Evolutionary conservation across 2,329 filamentous ascomycete species (phyloP), one percentile per base, ranked within the genome.

Genomic region (Fusarium burgessii): DNA sequence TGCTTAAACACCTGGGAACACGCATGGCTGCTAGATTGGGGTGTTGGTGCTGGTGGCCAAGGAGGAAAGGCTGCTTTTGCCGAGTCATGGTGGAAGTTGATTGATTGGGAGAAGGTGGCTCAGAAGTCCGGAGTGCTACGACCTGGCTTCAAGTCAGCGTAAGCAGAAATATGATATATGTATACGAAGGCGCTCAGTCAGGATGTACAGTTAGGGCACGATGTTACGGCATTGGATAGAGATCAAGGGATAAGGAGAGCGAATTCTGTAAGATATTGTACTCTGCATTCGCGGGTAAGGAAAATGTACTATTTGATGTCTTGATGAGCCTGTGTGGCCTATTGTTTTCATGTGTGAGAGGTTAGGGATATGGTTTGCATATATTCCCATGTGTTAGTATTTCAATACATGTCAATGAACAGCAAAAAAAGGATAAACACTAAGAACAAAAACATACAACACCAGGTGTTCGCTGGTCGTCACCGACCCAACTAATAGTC

Each of bases 1-100:
- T 98, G 95, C 79, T 88, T 98, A 65, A 98, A 94, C 83, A 97
- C 94, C 8, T 99, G 96, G 96, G 92, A 98, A 85, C 96, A 98
- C 82, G 91, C 92, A 12, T 99, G 93, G 89, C 83, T 98, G 80
- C 88, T 89, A 59, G 94, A 98, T 80, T 98, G 93, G 81, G 89
- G 89, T 55, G 78, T 90, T 33, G 85, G 85, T 13, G 80, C 77
- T 3, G 80, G 80, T 42, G 91, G 91, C 8, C 80, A 91, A 60
- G 86, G 85, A 46, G 94, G 93, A 52, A 99, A 98, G 89, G 84
- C 86, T 57, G 82, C 84, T 56, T 99, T 89, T 80, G 85, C 95
- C 57, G 88, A 92, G 78, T 86, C 87, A 43, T 98, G 95, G 95
- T 99, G 96, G 96, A 83, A 93, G 54, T 85, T 85, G 57, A 91